Percentiles rank a stretch among this genome's conserved stretches.
Evolutionary conservation across 345 rosid species (phyloP).

Genomic region (Excoecaria agallocha): DNA sequence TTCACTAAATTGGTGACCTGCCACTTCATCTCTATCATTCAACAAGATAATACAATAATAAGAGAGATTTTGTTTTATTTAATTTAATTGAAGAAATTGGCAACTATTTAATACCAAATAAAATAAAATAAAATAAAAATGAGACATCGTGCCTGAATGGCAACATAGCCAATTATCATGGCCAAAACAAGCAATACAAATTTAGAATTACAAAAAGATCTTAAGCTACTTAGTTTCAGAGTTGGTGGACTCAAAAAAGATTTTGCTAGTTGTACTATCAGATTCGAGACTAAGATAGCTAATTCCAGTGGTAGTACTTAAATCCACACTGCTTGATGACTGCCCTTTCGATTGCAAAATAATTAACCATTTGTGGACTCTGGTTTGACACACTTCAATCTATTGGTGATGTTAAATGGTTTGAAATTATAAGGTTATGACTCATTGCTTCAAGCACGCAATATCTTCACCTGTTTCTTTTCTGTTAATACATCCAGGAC

Average conservation of each 20-base stretch:
- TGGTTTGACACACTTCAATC: not conserved
- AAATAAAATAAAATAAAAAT: too few species aligned
- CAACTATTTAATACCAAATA: too few species aligned
- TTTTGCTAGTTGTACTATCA: not conserved
- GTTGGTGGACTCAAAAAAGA: not conserved
- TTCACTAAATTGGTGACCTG: too few species aligned
- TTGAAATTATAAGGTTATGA: not conserved
- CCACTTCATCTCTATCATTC: too few species aligned
- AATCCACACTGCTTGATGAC: not conserved
- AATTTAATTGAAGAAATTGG: too few species aligned
- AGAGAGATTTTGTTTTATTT: too few species aligned
- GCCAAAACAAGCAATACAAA: too few species aligned
- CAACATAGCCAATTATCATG: too few species aligned
- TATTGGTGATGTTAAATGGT: not conserved
- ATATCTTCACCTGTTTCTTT: not conserved
- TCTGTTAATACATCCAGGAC: not conserved
- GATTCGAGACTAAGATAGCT: not conserved
- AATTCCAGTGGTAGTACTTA: not conserved
- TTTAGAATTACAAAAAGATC: too few species aligned
- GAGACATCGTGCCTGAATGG: too few species aligned
- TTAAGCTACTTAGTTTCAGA: not conserved
- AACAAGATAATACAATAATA: too few species aligned
- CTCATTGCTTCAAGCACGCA: not conserved
- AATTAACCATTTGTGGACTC: not conserved
- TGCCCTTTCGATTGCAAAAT: not conserved